A percentile compares a stretch with the other conserved stretches of the same genome.
phyloP scores from a whole-genome alignment of 441 rosid genomes.

The Erysimum pusillum region DNA sequence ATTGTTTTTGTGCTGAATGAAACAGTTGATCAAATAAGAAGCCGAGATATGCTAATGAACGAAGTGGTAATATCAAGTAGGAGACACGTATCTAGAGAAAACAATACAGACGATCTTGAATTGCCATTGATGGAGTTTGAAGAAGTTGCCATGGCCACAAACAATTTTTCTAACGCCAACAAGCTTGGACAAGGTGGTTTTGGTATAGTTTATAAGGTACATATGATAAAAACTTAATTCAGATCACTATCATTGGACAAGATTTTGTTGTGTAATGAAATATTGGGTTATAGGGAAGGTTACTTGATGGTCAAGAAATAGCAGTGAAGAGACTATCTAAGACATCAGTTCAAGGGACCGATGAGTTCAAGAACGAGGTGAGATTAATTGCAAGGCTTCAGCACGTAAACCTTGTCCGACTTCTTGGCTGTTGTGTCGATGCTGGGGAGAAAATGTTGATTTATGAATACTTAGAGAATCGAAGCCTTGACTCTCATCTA shows the following conservation, averaged over 20 bases:
- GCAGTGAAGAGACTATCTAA: slow-evolving; percentile 50
- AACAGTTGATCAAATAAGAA: slow-evolving; percentile 61
- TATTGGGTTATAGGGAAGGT: slow-evolving; percentile 55
- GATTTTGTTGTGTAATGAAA: background rate
- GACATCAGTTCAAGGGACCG: slow-evolving; percentile 43
- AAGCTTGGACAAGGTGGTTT: slow-evolving; percentile 86
- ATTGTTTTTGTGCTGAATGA: background rate
- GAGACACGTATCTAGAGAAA: slow-evolving; percentile 62
- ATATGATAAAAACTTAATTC: background rate
- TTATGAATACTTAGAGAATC: slow-evolving; percentile 50
- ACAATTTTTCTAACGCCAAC: slow-evolving; percentile 60
- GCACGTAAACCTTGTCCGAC: slow-evolving; percentile 52
- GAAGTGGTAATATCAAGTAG: slow-evolving; percentile 67
- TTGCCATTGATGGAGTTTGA: slow-evolving; percentile 69
- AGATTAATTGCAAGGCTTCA: slow-evolving; percentile 51
- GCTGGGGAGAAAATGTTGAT: slow-evolving; percentile 46
- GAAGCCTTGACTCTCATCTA: slow-evolving; percentile 47
- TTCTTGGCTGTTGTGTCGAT: slow-evolving; percentile 48
- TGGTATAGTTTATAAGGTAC: slow-evolving; percentile 82
- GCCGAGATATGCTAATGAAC: slow-evolving; percentile 68
- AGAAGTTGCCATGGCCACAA: slow-evolving; percentile 60
- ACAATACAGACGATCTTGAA: slow-evolving; percentile 63
- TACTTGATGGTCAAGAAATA: slow-evolving; percentile 59
- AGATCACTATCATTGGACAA: background rate
- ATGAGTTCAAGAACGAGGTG: slow-evolving; percentile 52